Conservation (phyloP, 192 early-diverging fungal genomes). For the Entomortierella chlamydospora region DNA sequence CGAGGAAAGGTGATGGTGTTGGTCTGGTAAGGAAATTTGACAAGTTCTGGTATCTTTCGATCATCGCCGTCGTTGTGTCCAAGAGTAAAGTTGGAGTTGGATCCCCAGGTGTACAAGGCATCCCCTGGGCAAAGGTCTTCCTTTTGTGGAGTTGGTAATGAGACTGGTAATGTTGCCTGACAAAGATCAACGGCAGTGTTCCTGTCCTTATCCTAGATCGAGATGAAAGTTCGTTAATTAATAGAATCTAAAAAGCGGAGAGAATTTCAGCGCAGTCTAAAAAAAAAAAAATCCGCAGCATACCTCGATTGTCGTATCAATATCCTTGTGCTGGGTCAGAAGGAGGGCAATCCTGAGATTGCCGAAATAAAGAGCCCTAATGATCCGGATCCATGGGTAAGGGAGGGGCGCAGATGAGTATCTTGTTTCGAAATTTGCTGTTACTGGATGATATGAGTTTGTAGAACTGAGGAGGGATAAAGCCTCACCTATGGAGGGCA, state of each 20-base stretch:
- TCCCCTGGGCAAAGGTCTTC: slow-evolving; percentile 34
- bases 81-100: slow-evolving; percentile 75
- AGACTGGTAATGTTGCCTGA: slow-evolving; percentile 27
- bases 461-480: no score
- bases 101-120: slow-evolving; percentile 79
- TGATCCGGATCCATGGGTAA: background rate
- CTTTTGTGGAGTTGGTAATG: slow-evolving; percentile 33
- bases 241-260: background rate
- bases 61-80: slow-evolving; percentile 76
- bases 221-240: background rate
- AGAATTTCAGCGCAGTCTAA: background rate
- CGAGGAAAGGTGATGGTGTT: slow-evolving; percentile 41
- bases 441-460: no score
- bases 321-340: slow-evolving; percentile 56
- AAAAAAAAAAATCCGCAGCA: slow-evolving; percentile 17
- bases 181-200: slow-evolving; percentile 58
- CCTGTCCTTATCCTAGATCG: slow-evolving; percentile 60
- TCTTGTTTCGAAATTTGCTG: no score
- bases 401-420: background rate
- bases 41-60: slow-evolving; percentile 70
- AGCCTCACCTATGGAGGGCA: slow-evolving; percentile 67
- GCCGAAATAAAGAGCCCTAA: slow-evolving; percentile 69
- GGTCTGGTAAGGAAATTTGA: slow-evolving; percentile 56
- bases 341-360: slow-evolving; percentile 64
- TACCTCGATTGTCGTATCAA: slow-evolving; percentile 64